Conservation (phyloP, 192 early-diverging fungal genomes). For the Rhizoclosmatium globosum region DNA sequence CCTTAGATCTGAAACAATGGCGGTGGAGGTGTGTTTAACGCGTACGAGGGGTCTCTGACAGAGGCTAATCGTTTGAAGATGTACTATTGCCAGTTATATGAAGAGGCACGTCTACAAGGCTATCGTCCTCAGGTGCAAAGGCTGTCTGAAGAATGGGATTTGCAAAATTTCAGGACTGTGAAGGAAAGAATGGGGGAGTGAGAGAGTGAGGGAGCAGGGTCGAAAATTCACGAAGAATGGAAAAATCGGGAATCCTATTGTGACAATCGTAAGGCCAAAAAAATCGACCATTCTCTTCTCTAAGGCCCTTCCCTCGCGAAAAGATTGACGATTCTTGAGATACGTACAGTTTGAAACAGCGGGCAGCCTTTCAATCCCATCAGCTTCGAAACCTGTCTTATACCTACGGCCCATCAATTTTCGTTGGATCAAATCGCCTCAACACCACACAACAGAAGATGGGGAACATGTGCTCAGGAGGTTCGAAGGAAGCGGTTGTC, state of each 20-base stretch:
- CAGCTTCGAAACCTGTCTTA: too few relatives aligned
- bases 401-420: too few relatives aligned
- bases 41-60: not conserved
- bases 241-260: not conserved
- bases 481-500: conserved; percentile 23
- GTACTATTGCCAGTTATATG: too few relatives aligned
- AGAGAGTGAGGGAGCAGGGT: not conserved
- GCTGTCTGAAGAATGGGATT: conserved; percentile 7
- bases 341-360: too few relatives aligned
- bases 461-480: conserved; percentile 24
- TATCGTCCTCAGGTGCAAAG: too few relatives aligned
- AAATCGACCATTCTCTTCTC: not conserved
- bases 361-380: too few relatives aligned
- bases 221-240: not conserved
- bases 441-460: not conserved
- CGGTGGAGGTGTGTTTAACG: not conserved
- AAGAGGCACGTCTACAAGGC: too few relatives aligned
- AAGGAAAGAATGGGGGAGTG: not conserved
- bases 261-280: not conserved
- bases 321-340: too few relatives aligned
- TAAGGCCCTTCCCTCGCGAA: too few relatives aligned
- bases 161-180: conserved; percentile 5
- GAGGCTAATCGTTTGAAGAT: not conserved
- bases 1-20: not conserved
- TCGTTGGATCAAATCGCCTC: not conserved